phyloP scores from a whole-genome alignment of 1,284 basidiomycete genomes.

The Irpex sp. region DNA sequence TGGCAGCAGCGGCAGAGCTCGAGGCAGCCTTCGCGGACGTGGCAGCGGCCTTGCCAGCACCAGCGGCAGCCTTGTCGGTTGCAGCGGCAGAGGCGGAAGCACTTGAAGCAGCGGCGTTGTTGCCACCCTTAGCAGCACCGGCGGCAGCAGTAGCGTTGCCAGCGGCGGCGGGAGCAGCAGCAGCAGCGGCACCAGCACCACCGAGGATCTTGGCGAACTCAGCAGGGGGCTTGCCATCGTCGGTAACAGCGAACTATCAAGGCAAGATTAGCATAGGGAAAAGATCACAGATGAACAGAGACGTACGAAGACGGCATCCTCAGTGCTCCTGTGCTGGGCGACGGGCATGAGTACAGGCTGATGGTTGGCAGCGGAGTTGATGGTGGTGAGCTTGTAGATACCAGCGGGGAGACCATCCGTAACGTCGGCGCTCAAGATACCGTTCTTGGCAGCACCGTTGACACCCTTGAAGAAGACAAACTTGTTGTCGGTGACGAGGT shows the following conservation, averaged over 20 bases:
- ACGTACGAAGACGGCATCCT: constrained; percentile 57
- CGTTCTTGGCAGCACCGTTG: constrained; percentile 41
- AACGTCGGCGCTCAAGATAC: constrained; percentile 45
- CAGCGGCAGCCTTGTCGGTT: constrained; percentile 5
- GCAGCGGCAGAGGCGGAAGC: not conserved
- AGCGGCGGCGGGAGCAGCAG: constrained; percentile 9
- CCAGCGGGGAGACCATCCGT: constrained; percentile 51
- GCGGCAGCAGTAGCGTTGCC: constrained; percentile 2
- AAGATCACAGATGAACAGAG: constrained; percentile 16
- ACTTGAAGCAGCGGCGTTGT: not conserved
- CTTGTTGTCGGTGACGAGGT: constrained; percentile 41
- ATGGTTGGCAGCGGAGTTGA: constrained; percentile 55
- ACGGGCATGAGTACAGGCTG: constrained; percentile 52
- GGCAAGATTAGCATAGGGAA: constrained; percentile 18
- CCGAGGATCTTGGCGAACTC: constrained; percentile 14
- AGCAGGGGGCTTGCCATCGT: constrained; percentile 20
- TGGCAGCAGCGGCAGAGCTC: constrained; percentile 2
- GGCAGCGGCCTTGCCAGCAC: constrained; percentile 4
- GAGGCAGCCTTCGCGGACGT: constrained; percentile 10
- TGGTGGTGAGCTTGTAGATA: constrained; percentile 48
- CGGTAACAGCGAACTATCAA: constrained; percentile 37
- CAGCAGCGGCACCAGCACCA: constrained; percentile 18
- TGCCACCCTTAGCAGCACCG: not conserved
- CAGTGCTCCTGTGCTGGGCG: constrained; percentile 55
- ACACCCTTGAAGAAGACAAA: constrained; percentile 66